Percentiles rank a stretch among this genome's conserved stretches.
phyloP scores from a whole-genome alignment of 306 rosid species.

The Quercus berberidifolia region DNA sequence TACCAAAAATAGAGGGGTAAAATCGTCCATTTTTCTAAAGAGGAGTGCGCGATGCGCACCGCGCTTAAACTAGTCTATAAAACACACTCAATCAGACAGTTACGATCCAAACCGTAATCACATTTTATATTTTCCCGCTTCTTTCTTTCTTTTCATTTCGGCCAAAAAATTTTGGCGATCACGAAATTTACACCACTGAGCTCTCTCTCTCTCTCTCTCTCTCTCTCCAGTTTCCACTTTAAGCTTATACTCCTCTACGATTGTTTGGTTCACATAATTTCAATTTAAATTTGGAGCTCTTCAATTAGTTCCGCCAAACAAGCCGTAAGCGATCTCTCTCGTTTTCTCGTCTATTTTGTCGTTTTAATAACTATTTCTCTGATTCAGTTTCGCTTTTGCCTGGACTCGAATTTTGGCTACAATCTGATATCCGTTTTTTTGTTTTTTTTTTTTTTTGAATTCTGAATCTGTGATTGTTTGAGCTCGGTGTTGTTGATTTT shows the following conservation, averaged over 20 bases:
- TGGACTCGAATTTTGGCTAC: neutral
- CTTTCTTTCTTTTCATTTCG: neutral
- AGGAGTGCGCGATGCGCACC: neutral
- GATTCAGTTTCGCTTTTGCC: neutral
- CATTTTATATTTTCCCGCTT: conserved; percentile 16
- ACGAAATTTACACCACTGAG: neutral
- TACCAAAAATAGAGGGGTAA: too few relatives aligned
- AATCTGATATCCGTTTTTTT: neutral
- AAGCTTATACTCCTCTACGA: neutral
- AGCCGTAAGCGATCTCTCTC: conserved; percentile 8
- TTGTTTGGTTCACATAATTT: neutral
- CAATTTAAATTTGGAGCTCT: neutral
- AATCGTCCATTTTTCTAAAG: too few relatives aligned
- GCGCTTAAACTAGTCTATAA: neutral
- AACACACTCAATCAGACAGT: neutral
- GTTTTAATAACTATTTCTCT: neutral
- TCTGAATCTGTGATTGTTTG: neutral
- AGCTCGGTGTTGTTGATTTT: neutral
- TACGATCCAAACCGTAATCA: neutral
- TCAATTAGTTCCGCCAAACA: neutral
- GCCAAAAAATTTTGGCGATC: neutral
- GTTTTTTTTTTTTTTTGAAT: neutral
- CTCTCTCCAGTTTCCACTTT: neutral
- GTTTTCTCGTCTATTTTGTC: neutral
- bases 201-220: too few relatives aligned